Evolutionary conservation across 371 early-diverging fungal genomes (phyloP).

Genomic region (Sporodiniella umbellata): DNA sequence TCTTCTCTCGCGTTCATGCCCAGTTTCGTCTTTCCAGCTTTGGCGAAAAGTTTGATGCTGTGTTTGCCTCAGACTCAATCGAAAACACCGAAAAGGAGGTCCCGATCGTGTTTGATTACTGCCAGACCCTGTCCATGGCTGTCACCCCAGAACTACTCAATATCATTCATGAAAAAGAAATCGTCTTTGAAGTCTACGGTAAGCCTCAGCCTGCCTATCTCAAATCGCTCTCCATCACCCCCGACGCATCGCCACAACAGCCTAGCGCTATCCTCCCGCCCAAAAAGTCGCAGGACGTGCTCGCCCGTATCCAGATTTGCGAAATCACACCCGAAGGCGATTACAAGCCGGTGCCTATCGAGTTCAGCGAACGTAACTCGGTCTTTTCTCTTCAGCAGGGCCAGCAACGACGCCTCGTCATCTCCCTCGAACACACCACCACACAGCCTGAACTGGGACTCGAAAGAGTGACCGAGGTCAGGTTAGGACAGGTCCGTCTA

Average conservation of each 20-base stretch:
- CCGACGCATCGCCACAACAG: not conserved
- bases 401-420: constrained; percentile 67
- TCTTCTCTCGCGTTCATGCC: constrained; percentile 73
- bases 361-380: not conserved
- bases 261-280: not conserved
- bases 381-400: constrained; percentile 74
- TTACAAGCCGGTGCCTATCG: constrained; percentile 55
- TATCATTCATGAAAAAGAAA: constrained; percentile 29
- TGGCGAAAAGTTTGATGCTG: constrained; percentile 30
- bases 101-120: constrained; percentile 49
- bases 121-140: constrained; percentile 52
- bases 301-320: constrained; percentile 54
- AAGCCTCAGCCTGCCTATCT: constrained; percentile 40
- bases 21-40: constrained; percentile 70
- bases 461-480: constrained; percentile 43
- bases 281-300: constrained; percentile 32
- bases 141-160: constrained; percentile 41
- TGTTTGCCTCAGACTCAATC: constrained; percentile 6
- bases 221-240: constrained; percentile 9
- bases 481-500: constrained; percentile 62
- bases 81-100: not conserved
- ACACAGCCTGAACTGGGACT: constrained; percentile 52
- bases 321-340: constrained; percentile 59
- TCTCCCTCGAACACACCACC: constrained; percentile 58
- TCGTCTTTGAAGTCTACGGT: constrained; percentile 63